Evolutionary conservation across 495 filamentous ascomycete species (phyloP), one percentile per base, ranked within the genome.

Genomic region (Rostrohypoxylon terebratum): DNA sequence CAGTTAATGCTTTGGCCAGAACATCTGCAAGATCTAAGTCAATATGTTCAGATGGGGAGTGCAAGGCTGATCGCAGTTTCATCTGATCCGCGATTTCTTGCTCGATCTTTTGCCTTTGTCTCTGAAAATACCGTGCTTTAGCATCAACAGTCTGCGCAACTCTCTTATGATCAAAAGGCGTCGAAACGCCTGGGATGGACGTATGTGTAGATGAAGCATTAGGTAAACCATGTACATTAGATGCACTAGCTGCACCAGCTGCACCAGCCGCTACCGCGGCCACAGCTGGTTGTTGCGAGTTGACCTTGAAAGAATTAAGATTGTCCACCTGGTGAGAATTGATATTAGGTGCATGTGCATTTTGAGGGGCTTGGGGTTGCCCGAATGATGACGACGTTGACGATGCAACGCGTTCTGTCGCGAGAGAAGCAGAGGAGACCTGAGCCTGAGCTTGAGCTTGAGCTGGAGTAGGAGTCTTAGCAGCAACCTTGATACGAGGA

Each of bases 61-160:
- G 87, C 65, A 88, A 82, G 78, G 79, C 79, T 69, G 86, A 90
- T 78, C 84, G 88, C 73, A 91, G 87, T 42, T 94, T 91, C 63
- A 91, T 71, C 77, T 96, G 90, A 42, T 94, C 89, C 76, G 88
- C 90, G 69, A 99, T 83, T 16, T 82, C 81, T 63, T 89, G 88
- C 77, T 99, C 96, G 75, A 98, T 79, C 53, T 90, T 88, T 77
- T 93, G 88, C 51, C 96, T 88, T 77, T 93, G 92, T 61, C 94
- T 77, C 70, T 92, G 89, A 68, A 93, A 85, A 79, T 14, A 42
- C 38, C 97, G 93, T 73, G 93, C 94, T 78, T 90, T 91, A 60
- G 93, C 89, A 51, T 95, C 89, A 33, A 93, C 93, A 78, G 94
- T 88, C 73, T 95, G 91, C 67, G 85, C 82, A 23, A 85, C 78